These are phyloP conservation scores for Annulohypoxylon maeteangense DNA, from an alignment of 495 filamentous ascomycete genomes.

Conservation along the genomic window DNA sequence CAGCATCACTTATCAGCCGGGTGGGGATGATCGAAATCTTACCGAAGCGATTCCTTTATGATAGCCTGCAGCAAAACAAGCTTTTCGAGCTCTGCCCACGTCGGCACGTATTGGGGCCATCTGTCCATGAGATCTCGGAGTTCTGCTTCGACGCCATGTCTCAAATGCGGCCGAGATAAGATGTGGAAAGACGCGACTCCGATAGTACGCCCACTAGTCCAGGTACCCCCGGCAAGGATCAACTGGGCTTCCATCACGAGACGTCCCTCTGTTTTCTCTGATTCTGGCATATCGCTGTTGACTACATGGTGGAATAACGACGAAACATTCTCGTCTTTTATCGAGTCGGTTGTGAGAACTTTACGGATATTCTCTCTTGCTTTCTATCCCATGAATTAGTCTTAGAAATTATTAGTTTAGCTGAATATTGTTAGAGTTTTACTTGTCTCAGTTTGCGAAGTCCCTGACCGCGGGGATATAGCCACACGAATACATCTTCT, in stretches of 20 bases:
- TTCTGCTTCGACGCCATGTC: neutral
- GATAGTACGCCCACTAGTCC: constrained; percentile 1
- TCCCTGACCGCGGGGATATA: constrained; percentile 2
- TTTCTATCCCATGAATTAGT: neutral
- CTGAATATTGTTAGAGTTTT: neutral
- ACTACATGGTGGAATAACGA: constrained; percentile 6
- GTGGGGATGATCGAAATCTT: constrained; percentile 7
- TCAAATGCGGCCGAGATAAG: neutral
- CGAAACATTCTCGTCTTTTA: constrained; percentile 8
- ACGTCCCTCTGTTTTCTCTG: neutral
- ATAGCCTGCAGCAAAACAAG: constrained; percentile 6
- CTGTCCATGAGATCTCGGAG: constrained; percentile 10
- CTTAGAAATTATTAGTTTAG: neutral
- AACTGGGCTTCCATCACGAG: constrained; percentile 10
- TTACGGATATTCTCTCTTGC: constrained; percentile 8
- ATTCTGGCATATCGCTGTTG: constrained; percentile 10
- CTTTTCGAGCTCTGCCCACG: constrained; percentile 11
- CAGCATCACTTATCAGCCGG: neutral
- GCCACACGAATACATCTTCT: neutral
- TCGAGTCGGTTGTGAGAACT: neutral
- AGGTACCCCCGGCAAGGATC: constrained; percentile 8
- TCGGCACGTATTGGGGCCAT: constrained; percentile 3
- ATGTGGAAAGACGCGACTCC: constrained; percentile 3
- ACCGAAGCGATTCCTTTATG: constrained; percentile 6
- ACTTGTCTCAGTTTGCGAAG: constrained; percentile 1